A percentile compares a stretch with the other conserved stretches of the same genome.
These are phyloP conservation scores for Penicillium capsulatum DNA, from an alignment of 2,329 filamentous ascomycete genomes.

Conservation along the genomic window DNA sequence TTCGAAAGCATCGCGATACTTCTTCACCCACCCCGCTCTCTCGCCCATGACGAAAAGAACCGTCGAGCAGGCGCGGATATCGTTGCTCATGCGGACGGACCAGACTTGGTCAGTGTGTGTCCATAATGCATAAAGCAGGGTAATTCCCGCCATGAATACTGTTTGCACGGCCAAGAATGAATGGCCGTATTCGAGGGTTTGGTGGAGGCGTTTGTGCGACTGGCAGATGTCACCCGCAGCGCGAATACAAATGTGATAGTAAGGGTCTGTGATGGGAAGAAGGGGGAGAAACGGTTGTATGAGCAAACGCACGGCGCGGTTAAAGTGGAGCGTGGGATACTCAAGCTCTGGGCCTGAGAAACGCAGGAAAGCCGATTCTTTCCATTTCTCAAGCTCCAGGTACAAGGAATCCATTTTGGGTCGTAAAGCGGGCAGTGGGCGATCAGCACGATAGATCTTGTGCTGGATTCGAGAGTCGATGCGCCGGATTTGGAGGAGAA, in stretches of 20 bases:
- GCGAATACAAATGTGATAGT: slow-evolving; percentile 43
- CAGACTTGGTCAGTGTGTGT: slow-evolving; percentile 46
- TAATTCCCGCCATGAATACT: slow-evolving; percentile 39
- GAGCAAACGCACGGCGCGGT: slow-evolving; percentile 48
- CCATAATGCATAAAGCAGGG: slow-evolving; percentile 37
- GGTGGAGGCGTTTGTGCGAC: slow-evolving; percentile 36
- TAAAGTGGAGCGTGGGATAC: slow-evolving; percentile 50
- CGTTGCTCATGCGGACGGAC: slow-evolving; percentile 49
- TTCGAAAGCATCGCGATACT: slow-evolving; percentile 49
- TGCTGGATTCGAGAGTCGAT: slow-evolving; percentile 50
- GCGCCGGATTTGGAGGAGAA: slow-evolving; percentile 46
- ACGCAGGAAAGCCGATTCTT: slow-evolving; percentile 33
- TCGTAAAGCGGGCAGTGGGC: slow-evolving; percentile 42
- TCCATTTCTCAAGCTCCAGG: slow-evolving; percentile 48
- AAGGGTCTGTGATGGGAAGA: slow-evolving; percentile 45
- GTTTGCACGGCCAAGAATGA: slow-evolving; percentile 40
- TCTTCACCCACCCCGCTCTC: slow-evolving; percentile 46
- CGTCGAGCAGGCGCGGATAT: slow-evolving; percentile 48
- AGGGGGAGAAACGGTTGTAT: slow-evolving; percentile 50
- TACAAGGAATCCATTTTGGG: slow-evolving; percentile 48
- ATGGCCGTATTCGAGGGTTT: slow-evolving; percentile 38
- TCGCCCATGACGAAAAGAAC: slow-evolving; percentile 51
- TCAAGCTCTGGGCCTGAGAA: slow-evolving; percentile 42
- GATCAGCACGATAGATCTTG: slow-evolving; percentile 51
- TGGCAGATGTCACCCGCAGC: slow-evolving; percentile 38